Evolutionary conservation across 371 early-diverging fungal genomes (phyloP), one percentile per base, ranked within the genome.

Genomic region (Dentiscutata heterogama): DNA sequence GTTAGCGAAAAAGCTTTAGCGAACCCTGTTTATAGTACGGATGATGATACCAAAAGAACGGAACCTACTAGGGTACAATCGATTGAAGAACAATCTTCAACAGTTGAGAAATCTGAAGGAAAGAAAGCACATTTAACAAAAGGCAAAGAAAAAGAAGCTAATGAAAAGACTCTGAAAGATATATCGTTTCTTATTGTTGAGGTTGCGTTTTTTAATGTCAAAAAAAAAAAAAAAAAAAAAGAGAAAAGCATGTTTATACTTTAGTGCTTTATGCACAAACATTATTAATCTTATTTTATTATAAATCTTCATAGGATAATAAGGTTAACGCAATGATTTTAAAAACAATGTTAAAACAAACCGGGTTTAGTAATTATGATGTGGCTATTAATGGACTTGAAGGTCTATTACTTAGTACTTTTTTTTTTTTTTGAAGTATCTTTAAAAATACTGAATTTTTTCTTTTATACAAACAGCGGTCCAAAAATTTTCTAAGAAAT

Each of bases 271-370:
- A 8, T 10, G 16, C 5, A 64, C 25, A 22, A 27, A 7, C 13
- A 64, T 14, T 39, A 18, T 68, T 68, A 18, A 31, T n/a, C 16
- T 68, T 42, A 10, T 22, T 14, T 3, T 35, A 11, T 2, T 46
- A n/a, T 46, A 16, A 35, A n/a, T n/a, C 10, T 22, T 70, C 22
- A 70, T 46, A 70, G 70, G 70, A 70, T 70, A 70, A 70, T 22
- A 70, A 70, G n/a, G 46, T 70, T 22, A 70, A 70, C 14, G 70
- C 35, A 42, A 70, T 70, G 70, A 70, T 70, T 39, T 70, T 70
- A 70, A 65, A 18, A 31, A 65, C 65, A 14, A 65, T 65, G 65
- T 70, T 42, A 70, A 70, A 42, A 46, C 70, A 70, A 70, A 16
- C 70, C 20, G 65, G 65, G 18, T 65, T 31, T 31, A 20, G 7